phyloP scores from a whole-genome alignment of 257 asterid genomes.

The Forsythia viridissima region DNA sequence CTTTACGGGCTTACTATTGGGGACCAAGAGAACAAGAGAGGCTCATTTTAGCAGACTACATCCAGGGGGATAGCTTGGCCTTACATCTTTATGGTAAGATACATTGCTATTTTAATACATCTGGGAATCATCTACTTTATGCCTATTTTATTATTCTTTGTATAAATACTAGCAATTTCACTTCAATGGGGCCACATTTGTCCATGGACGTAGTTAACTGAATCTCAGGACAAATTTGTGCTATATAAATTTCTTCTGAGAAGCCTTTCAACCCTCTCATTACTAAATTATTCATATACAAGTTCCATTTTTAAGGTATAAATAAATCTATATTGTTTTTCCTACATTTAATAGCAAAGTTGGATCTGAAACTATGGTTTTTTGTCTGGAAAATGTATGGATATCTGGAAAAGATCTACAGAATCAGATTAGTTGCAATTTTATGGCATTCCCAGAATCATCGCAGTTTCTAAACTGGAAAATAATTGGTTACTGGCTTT shows the following conservation, averaged over 20 bases:
- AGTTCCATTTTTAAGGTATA: no score
- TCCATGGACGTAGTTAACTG: not conserved
- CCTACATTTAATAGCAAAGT: not conserved
- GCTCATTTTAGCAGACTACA: conserved; percentile 79
- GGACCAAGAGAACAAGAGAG: conserved; percentile 93
- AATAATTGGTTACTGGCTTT: not conserved
- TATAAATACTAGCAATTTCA: not conserved
- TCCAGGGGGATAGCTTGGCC: conserved; percentile 86
- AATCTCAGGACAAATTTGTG: not conserved
- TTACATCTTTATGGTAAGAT: conserved; percentile 87
- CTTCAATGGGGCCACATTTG: not conserved
- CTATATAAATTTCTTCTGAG: not conserved
- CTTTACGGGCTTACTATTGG: conserved; percentile 87
- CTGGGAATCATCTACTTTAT: not conserved
- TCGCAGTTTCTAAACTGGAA: not conserved
- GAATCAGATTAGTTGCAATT: not conserved
- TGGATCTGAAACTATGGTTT: not conserved
- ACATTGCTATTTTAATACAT: not conserved
- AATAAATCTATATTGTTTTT: not conserved
- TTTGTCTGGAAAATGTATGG: not conserved
- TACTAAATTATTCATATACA: no score
- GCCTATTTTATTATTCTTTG: not conserved
- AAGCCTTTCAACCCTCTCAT: not conserved
- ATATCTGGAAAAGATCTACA: not conserved
- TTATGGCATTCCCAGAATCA: not conserved